These are phyloP conservation scores for Chrysosporium keratinophilum DNA, from an alignment of 2,329 filamentous ascomycete genomes.

Conservation along the genomic window DNA sequence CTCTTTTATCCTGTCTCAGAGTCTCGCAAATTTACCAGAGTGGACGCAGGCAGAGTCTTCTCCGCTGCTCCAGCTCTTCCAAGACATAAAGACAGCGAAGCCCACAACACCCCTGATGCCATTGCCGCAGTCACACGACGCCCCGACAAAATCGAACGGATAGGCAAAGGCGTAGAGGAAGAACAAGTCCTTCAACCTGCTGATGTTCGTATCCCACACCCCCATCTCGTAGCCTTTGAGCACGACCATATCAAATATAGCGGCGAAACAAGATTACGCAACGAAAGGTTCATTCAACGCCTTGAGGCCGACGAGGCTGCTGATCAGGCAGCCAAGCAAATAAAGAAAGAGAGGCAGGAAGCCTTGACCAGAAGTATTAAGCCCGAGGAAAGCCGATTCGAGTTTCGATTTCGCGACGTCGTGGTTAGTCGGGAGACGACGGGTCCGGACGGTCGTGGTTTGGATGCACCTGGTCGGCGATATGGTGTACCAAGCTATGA, in stretches of 20 bases:
- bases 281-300: slow-evolving; percentile 36
- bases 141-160: slow-evolving; percentile 30
- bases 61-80: slow-evolving; percentile 34
- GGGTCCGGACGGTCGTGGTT: slow-evolving; percentile 45
- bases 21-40: slow-evolving; percentile 54
- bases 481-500: slow-evolving; percentile 55
- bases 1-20: slow-evolving; percentile 55
- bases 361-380: slow-evolving; percentile 35
- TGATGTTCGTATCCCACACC: slow-evolving; percentile 54
- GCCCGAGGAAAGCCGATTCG: slow-evolving; percentile 44
- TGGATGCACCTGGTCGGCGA: slow-evolving; percentile 46
- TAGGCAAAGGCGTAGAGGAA: slow-evolving; percentile 35
- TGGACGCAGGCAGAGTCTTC: slow-evolving; percentile 55
- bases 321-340: slow-evolving; percentile 31
- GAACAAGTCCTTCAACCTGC: slow-evolving; percentile 49
- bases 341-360: slow-evolving; percentile 35
- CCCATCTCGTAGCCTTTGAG: slow-evolving; percentile 45
- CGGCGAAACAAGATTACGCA: slow-evolving; percentile 25
- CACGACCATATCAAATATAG: slow-evolving; percentile 34
- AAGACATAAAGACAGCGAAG: slow-evolving; percentile 18
- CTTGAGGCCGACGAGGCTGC: slow-evolving; percentile 32
- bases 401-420: slow-evolving; percentile 50
- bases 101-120: slow-evolving; percentile 27
- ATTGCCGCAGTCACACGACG: slow-evolving; percentile 24
- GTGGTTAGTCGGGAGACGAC: slow-evolving; percentile 45